Evolutionary conservation across 2,329 filamentous ascomycete genomes (phyloP), one percentile per base, ranked within the genome.

Genomic region (Rutstroemia sydowiana): DNA sequence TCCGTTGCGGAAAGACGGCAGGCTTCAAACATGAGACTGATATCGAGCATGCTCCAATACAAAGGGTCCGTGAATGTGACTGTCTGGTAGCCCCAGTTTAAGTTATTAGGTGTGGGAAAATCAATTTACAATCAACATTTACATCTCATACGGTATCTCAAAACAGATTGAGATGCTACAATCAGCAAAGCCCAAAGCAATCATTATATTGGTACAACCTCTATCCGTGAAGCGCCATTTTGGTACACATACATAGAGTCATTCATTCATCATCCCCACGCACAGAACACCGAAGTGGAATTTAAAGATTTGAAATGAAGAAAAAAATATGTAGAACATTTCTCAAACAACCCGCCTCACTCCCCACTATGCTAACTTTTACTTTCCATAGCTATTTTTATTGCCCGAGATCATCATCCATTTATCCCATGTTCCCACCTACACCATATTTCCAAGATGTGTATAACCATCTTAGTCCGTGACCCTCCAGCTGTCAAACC

Each of bases 401-500:
- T 42, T 8, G 18, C 39, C 9, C 39, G 14, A 42, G 9, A 21
- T 42, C 18, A 23, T 5, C 39, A 42, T 42, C 10, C 21, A 23
- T 26, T 42, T 42, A 7, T 13, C 21, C 7, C 21, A 42, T 41
- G 16, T 41, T 13, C 21, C 21, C 9, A 10, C 6, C 36, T 14
- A 23, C 40, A 23, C 40, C 39, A 14, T 8, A 1, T 20, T 20
- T 2, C 16, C n/a, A n/a, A 44, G 5, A 2, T 18, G 6, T 9
- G 7, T 14, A n/a, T 14, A 28, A 11, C 8, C 41, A 44, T 14
- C 32, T 26, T 63, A 65, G 57, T 68, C 66, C 10, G 63, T 60
- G 30, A 68, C 58, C 54, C 63, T 85, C 92, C 92, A 98, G 59
- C 73, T 81, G 59, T 84, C 79, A 61, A 96, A 87, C 93, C 93